A percentile compares a stretch with the other conserved stretches of the same genome.
Conservation (phyloP, 345 rosid genomes). For the Linum usitatissimum region DNA sequence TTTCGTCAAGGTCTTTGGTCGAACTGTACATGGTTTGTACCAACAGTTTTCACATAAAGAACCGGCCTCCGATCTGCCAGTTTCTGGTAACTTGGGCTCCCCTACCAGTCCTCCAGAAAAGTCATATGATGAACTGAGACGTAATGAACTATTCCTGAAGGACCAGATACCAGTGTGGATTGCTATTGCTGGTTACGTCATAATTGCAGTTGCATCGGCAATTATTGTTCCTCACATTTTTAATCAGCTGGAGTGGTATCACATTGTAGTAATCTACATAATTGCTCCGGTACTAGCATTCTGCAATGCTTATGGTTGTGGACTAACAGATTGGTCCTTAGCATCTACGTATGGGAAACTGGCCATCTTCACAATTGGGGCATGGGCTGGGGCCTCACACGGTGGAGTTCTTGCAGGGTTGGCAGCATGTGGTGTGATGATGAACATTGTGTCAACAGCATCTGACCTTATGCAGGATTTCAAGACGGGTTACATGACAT, state of each 20-base stretch:
- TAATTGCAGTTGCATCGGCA: conserved; percentile 30
- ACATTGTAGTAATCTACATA: conserved; percentile 35
- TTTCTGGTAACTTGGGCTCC: background rate
- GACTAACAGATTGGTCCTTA: conserved; percentile 45
- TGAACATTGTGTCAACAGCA: conserved; percentile 39
- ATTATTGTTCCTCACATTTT: conserved; percentile 35
- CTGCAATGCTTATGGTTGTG: conserved; percentile 50
- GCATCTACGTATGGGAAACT: conserved; percentile 47
- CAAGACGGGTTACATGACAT: conserved; percentile 41
- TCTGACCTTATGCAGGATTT: conserved; percentile 47
- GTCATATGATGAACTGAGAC: conserved; percentile 14
- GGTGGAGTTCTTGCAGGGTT: conserved; percentile 44
- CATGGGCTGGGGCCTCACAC: conserved; percentile 37
- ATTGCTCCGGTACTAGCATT: conserved; percentile 36
- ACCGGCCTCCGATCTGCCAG: conserved; percentile 6
- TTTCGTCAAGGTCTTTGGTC: conserved; percentile 20
- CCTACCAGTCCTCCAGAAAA: background rate
- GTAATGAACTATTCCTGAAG: conserved; percentile 27
- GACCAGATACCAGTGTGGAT: conserved; percentile 48
- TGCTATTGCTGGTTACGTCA: conserved; percentile 31
- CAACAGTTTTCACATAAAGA: conserved; percentile 8
- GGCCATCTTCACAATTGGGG: conserved; percentile 38
- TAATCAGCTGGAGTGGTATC: conserved; percentile 41
- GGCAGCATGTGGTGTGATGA: conserved; percentile 42
- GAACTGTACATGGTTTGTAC: conserved; percentile 12